Conservation (phyloP, 345 rosid species). For the Populus ilicifolia region DNA sequence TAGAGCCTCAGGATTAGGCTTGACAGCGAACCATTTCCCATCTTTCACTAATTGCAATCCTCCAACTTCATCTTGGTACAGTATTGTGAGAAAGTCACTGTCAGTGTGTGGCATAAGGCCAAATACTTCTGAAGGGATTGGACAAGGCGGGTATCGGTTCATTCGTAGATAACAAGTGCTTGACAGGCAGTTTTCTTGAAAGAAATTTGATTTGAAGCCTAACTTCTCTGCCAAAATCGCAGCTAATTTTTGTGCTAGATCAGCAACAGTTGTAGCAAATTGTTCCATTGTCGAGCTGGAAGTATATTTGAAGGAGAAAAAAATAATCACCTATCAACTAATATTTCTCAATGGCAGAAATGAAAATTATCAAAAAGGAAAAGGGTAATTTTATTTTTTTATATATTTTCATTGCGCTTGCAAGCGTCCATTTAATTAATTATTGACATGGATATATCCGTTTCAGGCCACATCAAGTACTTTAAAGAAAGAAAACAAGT, state of each 20-base stretch:
- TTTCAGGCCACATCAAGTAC: background rate
- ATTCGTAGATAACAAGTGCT: conserved; percentile 79
- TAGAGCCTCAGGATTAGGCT: conserved; percentile 77
- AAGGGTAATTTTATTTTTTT: background rate
- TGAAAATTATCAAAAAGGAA: background rate
- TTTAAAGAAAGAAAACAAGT: background rate
- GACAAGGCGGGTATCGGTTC: conserved; percentile 87
- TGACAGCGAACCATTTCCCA: conserved; percentile 76
- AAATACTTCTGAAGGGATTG: conserved; percentile 41
- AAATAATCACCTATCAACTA: background rate
- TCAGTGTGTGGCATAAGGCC: conserved; percentile 95
- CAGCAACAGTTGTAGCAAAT: conserved; percentile 57
- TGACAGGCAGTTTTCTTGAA: conserved; percentile 60
- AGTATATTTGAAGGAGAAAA: background rate
- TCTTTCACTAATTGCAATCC: conserved; percentile 82
- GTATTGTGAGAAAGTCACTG: conserved; percentile 88
- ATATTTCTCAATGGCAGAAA: background rate
- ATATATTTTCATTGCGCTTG: background rate
- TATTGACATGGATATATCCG: background rate
- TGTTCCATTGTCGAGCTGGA: conserved; percentile 62
- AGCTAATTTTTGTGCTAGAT: conserved; percentile 57
- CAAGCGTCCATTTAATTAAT: background rate
- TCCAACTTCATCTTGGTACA: conserved; percentile 85
- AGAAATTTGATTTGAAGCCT: conserved; percentile 49
- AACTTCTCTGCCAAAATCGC: conserved; percentile 60